These are phyloP conservation scores for Leishmania major DNA, from an alignment of 208 protist genomes.

Conservation along the genomic window DNA sequence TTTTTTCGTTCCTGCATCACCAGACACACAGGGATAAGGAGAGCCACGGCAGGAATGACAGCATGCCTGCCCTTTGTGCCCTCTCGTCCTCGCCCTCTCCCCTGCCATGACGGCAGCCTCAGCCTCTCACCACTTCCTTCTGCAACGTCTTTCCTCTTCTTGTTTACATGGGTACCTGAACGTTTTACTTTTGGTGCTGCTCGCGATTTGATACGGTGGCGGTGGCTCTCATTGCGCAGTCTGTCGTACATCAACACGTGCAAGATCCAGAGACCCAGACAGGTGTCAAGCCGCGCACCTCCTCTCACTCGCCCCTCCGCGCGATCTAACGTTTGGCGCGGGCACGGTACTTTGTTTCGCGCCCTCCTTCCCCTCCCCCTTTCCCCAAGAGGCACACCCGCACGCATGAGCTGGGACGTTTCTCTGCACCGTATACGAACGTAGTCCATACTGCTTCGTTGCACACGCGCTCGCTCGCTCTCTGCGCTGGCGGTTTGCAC, in stretches of 20 bases:
- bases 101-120: not conserved
- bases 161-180: not conserved
- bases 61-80: not conserved
- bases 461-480: not conserved
- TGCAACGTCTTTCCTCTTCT: not conserved
- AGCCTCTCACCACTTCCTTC: not conserved
- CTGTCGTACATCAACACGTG: not conserved
- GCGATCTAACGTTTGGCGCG: not conserved
- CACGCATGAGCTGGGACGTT: not conserved
- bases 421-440: not conserved
- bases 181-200: not conserved
- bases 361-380: not conserved
- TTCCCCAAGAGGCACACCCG: not conserved
- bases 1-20: not conserved
- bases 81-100: not conserved
- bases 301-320: not conserved
- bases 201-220: not conserved
- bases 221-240: not conserved
- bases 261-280: not conserved
- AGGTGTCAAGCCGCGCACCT: not conserved
- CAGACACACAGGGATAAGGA: not conserved
- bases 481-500: not conserved
- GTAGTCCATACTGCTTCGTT: not conserved
- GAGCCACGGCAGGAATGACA: not conserved
- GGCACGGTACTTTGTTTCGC: not conserved